These are phyloP conservation scores for Fabrea salina DNA, from an alignment of 169 alveolate species.

Conservation along the genomic window DNA sequence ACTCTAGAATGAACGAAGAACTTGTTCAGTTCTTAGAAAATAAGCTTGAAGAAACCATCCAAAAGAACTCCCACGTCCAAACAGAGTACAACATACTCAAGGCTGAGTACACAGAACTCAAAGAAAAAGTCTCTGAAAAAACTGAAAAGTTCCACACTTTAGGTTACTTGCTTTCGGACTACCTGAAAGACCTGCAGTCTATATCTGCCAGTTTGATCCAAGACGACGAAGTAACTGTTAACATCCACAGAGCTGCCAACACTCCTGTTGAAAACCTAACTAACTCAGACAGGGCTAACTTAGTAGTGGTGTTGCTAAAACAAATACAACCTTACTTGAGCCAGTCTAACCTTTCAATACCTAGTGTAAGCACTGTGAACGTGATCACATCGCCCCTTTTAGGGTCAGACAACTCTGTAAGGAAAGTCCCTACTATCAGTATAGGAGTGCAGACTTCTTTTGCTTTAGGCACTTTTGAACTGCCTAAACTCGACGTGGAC, in stretches of 20 bases:
- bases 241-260: background rate
- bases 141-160: background rate
- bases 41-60: slow-evolving; percentile 1
- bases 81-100: background rate
- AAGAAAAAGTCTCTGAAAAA: background rate
- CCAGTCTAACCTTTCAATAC: background rate
- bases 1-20: background rate
- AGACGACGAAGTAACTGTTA: background rate
- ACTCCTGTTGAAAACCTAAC: slow-evolving; percentile 6
- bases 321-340: slow-evolving; percentile 7
- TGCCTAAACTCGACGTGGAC: slow-evolving; percentile 5
- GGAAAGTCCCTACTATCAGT: background rate
- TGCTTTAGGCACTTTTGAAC: slow-evolving; percentile 3
- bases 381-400: background rate
- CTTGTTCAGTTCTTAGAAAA: slow-evolving; percentile 1
- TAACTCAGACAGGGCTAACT: background rate
- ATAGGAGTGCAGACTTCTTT: slow-evolving; percentile 19
- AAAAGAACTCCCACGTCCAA: background rate
- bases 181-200: background rate
- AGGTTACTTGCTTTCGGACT: background rate
- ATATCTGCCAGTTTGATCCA: background rate
- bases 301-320: background rate
- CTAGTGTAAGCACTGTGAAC: background rate
- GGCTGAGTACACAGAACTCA: background rate
- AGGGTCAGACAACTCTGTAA: background rate